Evolutionary conservation across 805 yeast species (phyloP).

Genomic region (Cyberlindnera amylophila): DNA sequence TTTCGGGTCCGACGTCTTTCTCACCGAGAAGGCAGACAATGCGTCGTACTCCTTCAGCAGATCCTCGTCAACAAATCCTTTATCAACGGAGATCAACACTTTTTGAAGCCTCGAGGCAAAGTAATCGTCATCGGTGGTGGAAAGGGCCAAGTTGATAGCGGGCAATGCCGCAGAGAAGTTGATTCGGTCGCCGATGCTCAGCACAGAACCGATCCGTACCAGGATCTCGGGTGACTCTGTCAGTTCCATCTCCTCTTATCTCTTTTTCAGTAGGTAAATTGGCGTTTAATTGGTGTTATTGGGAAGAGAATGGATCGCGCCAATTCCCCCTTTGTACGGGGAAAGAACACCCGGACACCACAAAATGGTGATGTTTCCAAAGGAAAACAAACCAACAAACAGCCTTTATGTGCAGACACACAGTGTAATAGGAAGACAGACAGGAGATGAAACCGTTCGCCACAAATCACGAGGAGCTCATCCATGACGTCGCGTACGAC

Average conservation of each 20-base stretch:
- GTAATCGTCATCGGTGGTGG: constrained; percentile 9
- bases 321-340: no score
- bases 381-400: no score
- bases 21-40: constrained; percentile 12
- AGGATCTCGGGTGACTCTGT: constrained; percentile 5
- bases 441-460: constrained; percentile 76
- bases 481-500: constrained; percentile 88
- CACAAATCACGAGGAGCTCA: constrained; percentile 89
- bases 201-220: constrained; percentile 11
- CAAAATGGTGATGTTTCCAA: no score
- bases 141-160: constrained; percentile 7
- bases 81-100: constrained; percentile 18
- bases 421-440: no score
- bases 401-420: no score
- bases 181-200: constrained; percentile 22
- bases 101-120: constrained; percentile 14
- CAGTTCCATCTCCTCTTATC: background rate
- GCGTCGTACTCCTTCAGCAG: constrained; percentile 19
- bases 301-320: no score
- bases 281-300: no score
- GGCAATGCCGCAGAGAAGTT: constrained; percentile 11
- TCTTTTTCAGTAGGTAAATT: constrained; percentile 2
- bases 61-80: constrained; percentile 10
- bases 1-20: constrained; percentile 23
- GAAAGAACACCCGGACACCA: constrained; percentile 1